Conservation (phyloP, 129 eudicot species). For the Centaurea solstitialis region DNA sequence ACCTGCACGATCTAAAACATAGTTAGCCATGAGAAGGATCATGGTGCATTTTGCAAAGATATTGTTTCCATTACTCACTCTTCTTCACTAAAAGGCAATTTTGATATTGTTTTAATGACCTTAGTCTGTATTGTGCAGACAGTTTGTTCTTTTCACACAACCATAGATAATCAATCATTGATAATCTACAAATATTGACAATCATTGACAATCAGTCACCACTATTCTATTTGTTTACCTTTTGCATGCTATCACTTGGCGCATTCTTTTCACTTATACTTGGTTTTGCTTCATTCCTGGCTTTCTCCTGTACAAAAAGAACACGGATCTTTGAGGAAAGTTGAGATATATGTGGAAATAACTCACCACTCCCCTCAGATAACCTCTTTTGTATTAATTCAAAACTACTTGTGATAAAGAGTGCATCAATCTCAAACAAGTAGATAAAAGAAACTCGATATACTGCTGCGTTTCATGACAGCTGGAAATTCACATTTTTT, state of each 20-base stretch:
- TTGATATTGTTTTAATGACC: not conserved
- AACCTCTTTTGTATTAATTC: not conserved
- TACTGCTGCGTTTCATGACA: not conserved
- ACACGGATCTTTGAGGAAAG: not conserved
- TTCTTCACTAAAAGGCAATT: too few species aligned
- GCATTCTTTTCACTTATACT: slow-evolving; percentile 15
- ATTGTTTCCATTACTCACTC: too few species aligned
- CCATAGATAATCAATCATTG: not conserved
- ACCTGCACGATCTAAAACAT: slow-evolving; percentile 39
- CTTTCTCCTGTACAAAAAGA: not conserved
- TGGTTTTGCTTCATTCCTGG: slow-evolving; percentile 16
- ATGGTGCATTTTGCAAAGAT: not conserved
- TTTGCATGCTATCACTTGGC: slow-evolving; percentile 7
- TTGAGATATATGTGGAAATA: not conserved
- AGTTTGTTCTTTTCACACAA: not conserved
- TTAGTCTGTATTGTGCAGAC: not conserved
- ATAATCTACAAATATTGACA: not conserved
- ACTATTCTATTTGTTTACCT: slow-evolving; percentile 1
- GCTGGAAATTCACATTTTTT: not conserved
- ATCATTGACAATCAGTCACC: not conserved
- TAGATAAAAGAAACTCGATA: not conserved
- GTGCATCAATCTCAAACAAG: not conserved
- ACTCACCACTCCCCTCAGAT: not conserved
- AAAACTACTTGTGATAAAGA: not conserved
- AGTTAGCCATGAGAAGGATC: not conserved